Percentiles rank a stretch among this genome's conserved stretches.
phyloP scores from a whole-genome alignment of 495 filamentous ascomycete genomes.

The Sabuloglossum arenarium region DNA sequence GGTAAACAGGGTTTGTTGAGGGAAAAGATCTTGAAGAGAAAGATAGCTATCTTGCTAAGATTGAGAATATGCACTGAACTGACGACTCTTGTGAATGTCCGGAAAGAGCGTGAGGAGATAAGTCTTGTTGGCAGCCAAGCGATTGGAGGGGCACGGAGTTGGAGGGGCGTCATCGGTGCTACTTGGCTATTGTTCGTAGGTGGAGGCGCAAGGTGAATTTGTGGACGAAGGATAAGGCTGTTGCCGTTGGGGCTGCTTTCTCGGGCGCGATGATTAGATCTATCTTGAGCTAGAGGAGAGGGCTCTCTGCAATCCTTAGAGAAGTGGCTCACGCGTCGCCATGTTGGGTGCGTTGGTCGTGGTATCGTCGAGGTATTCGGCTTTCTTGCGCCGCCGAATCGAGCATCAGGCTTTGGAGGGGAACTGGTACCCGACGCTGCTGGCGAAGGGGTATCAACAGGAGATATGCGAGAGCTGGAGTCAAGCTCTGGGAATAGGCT shows the following conservation, averaged over 20 bases:
- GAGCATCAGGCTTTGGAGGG: not conserved
- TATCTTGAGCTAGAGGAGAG: not conserved
- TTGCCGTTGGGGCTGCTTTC: not conserved
- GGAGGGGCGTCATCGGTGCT: not conserved
- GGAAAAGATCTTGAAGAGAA: conserved; percentile 6
- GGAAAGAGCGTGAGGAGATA: not conserved
- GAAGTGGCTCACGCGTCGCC: not conserved
- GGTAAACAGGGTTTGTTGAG: conserved; percentile 4
- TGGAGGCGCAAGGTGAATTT: not conserved
- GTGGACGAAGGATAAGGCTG: not conserved
- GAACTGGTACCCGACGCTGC: not conserved
- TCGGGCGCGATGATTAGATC: not conserved
- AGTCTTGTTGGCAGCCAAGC: not conserved
- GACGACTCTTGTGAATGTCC: not conserved
- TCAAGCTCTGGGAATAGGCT: conserved; percentile 27
- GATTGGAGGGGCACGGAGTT: not conserved
- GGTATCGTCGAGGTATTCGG: not conserved
- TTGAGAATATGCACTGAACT: not conserved
- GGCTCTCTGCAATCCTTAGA: not conserved
- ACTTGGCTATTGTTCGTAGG: not conserved
- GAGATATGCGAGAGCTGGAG: conserved; percentile 35
- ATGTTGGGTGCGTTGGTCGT: not conserved
- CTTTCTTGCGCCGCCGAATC: not conserved
- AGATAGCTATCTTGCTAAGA: conserved; percentile 2
- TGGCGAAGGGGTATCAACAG: conserved; percentile 28